Base-by-base conservation (phyloP, 805 yeast species). In the Blastobotrys terrestris region DNA sequence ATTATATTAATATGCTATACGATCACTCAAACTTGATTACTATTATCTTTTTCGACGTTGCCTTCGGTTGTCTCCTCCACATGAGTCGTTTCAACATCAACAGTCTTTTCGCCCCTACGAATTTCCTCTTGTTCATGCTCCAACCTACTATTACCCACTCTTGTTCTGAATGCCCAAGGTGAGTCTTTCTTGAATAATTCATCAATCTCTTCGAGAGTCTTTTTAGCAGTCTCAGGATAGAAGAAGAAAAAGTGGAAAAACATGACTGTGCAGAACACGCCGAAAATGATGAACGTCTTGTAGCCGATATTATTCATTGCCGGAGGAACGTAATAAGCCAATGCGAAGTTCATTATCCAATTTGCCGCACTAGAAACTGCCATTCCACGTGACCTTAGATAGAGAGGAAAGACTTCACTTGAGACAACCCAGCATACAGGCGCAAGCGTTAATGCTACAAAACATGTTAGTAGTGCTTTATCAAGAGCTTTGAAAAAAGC, bases 211-310 rank as follows among this genome's bases (percentile, higher is more conserved):
- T 86, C 94, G 61, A 85, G 76, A 0, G 91, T 82, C 55, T 81
- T 76, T 41, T 80, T 80, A 69, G 79, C 80, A 1, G 92, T 85
- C 64, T 85, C 92, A 2, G 90, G 86, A 31, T 72, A 63, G 67
- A 67, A 70, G 31, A 69, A 64, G 54, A 75, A 73, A 16, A 79
- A 78, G 54, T 85, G 71, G 66, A 84, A 73, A 77, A 85, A 81
- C 52, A 86, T 75, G 4, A 85, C 87, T 62, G 87, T 60, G 66
- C 87, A 87, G 91, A 92, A 85, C 13, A 84, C 95, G 1, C 94
- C 95, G 63, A 86, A 88, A 78, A 83, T 83, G 45, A 69, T 76
- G 53, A 77, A 67, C 67, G 88, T 69, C 22, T 85, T 73, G 45
- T 92, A 92, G 90, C 90, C 82, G 7, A 94, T 80, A 55, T 86